Percentiles rank a stretch among this genome's conserved stretches.
phyloP scores from a whole-genome alignment of 306 rosid genomes.

The Boehmeria nivea region DNA sequence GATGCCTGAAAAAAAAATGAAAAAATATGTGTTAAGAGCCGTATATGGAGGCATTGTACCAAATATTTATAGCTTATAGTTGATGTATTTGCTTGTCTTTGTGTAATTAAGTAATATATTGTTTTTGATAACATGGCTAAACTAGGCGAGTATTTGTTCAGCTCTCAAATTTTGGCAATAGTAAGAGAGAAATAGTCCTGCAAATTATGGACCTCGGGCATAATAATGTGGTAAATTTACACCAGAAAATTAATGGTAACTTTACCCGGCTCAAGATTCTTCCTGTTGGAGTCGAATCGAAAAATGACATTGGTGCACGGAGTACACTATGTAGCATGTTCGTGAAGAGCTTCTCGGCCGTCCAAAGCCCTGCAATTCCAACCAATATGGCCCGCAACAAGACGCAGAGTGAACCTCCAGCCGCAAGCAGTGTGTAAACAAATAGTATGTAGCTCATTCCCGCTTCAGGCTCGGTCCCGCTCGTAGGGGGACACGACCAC shows the following conservation, averaged over 20 bases:
- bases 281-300: slow-evolving; percentile 97
- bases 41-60: no score
- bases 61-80: no score
- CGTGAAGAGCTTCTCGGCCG: slow-evolving; percentile 69
- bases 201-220: no score
- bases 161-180: no score
- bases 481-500: slow-evolving; percentile 82
- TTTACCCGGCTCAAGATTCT: slow-evolving; percentile 90
- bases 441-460: slow-evolving; percentile 50
- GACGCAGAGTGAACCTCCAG: slow-evolving; percentile 66
- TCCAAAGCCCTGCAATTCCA: slow-evolving; percentile 60
- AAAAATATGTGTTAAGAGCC: no score
- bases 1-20: slow-evolving; percentile 63
- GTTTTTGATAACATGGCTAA: no score
- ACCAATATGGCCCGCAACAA: slow-evolving; percentile 54
- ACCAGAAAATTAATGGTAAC: neutral
- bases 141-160: no score
- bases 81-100: no score
- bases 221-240: no score
- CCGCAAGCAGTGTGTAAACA: slow-evolving; percentile 59
- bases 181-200: no score
- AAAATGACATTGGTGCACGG: slow-evolving; percentile 92
- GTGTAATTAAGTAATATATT: no score
- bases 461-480: slow-evolving; percentile 41
- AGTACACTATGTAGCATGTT: slow-evolving; percentile 63